phyloP scores from a whole-genome alignment of 2,329 filamentous ascomycete species.

The Atkinsonella texensis region DNA sequence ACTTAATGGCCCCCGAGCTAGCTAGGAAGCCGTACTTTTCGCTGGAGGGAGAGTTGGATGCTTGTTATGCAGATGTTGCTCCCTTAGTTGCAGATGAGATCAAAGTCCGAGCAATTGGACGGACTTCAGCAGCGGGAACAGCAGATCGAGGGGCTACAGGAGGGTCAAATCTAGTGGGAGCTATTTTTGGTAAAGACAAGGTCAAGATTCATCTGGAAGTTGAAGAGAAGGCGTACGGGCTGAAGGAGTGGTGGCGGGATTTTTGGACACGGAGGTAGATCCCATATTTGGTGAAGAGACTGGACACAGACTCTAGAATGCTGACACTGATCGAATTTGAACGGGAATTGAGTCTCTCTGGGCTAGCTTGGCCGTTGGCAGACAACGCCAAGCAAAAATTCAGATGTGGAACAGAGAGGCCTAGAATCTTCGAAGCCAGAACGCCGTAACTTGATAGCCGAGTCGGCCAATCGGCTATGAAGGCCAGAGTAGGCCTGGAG shows the following conservation, averaged over 20 bases:
- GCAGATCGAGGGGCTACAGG: slow-evolving; percentile 16
- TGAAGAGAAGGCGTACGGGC: slow-evolving; percentile 64
- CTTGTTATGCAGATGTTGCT: slow-evolving; percentile 79
- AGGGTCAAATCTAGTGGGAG: slow-evolving; percentile 45
- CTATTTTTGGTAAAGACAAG: slow-evolving; percentile 38
- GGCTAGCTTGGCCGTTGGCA: too few relatives aligned
- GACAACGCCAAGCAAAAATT: too few relatives aligned
- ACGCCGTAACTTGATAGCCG: too few relatives aligned
- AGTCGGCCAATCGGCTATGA: too few relatives aligned
- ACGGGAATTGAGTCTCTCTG: too few relatives aligned
- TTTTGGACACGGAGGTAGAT: slow-evolving; percentile 36
- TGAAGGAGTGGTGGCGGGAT: slow-evolving; percentile 84
- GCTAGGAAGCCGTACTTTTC: slow-evolving; percentile 89
- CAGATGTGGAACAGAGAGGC: too few relatives aligned
- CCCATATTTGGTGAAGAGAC: not conserved
- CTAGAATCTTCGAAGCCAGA: too few relatives aligned
- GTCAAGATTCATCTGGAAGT: slow-evolving; percentile 61
- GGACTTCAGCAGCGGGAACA: slow-evolving; percentile 26
- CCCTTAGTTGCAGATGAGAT: slow-evolving; percentile 64
- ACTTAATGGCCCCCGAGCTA: slow-evolving; percentile 83
- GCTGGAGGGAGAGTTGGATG: slow-evolving; percentile 66
- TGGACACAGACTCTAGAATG: too few relatives aligned
- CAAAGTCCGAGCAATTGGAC: slow-evolving; percentile 47
- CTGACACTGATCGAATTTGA: too few relatives aligned
- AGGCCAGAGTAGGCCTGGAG: too few relatives aligned